Evolutionary conservation across 148 eudicot species (phyloP).

Genomic region (Vaccinium darrowii): DNA sequence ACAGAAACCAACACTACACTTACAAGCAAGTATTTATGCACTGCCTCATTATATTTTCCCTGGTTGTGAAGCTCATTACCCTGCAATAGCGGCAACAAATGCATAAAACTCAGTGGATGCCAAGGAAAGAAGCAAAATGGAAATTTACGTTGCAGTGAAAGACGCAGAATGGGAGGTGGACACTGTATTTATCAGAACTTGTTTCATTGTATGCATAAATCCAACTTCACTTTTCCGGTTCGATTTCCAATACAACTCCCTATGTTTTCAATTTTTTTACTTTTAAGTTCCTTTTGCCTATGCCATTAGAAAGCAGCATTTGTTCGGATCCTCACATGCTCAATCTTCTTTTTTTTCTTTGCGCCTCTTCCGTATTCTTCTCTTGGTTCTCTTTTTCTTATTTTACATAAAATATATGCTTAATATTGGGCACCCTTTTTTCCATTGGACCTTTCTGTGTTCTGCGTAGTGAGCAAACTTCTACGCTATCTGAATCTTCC

Average conservation of each 20-base stretch:
- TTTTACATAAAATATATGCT: no score
- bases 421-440: no score
- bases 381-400: no score
- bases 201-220: neutral
- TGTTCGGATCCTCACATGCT: no score
- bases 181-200: neutral
- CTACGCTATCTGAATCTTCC: no score
- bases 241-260: neutral
- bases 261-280: neutral
- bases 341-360: no score
- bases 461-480: no score
- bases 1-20: conserved; percentile 33
- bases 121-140: neutral
- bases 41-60: conserved; percentile 74
- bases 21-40: conserved; percentile 78
- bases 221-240: neutral
- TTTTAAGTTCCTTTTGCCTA: neutral
- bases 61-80: conserved; percentile 85
- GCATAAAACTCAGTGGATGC: conserved; percentile 9
- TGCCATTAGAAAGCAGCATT: neutral
- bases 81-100: conserved; percentile 37
- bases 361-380: no score
- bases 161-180: neutral
- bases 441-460: no score
- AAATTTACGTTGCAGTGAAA: neutral